Percentiles rank a stretch among this genome's conserved stretches.
phyloP scores from a whole-genome alignment of 805 yeast genomes.

The Monosporozyma aerobia region DNA sequence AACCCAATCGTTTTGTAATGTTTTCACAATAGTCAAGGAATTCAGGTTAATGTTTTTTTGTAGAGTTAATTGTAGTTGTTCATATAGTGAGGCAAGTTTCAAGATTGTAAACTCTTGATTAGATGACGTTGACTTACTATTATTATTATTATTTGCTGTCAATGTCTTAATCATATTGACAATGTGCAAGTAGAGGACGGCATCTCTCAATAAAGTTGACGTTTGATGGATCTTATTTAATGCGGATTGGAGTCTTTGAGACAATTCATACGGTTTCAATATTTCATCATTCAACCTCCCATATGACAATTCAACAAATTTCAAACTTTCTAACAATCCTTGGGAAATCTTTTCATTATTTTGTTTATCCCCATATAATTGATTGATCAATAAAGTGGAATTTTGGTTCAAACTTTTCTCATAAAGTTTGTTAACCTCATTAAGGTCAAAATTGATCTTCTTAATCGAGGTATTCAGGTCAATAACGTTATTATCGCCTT shows the following conservation, averaged over 20 bases:
- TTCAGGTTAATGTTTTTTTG: constrained; percentile 21
- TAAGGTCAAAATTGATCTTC: constrained; percentile 21
- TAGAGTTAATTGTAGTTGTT: constrained; percentile 19
- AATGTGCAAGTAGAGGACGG: constrained; percentile 22
- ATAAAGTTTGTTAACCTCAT: constrained; percentile 20
- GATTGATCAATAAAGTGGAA: constrained; percentile 18
- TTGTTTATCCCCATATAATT: constrained; percentile 14
- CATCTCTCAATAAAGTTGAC: constrained; percentile 23
- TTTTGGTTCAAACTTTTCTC: constrained; percentile 16
- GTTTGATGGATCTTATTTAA: constrained; percentile 29
- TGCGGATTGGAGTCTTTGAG: constrained; percentile 23
- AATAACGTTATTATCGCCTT: constrained; percentile 7
- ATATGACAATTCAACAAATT: constrained; percentile 24
- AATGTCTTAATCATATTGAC: constrained; percentile 15
- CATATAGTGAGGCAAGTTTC: constrained; percentile 19
- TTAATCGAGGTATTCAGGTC: constrained; percentile 27
- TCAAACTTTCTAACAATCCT: constrained; percentile 18
- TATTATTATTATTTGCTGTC: neutral
- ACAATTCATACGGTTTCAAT: constrained; percentile 22
- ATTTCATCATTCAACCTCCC: constrained; percentile 25
- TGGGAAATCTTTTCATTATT: constrained; percentile 9
- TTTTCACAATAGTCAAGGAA: constrained; percentile 21
- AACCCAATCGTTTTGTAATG: constrained; percentile 14
- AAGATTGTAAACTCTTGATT: constrained; percentile 5
- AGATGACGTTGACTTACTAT: neutral